phyloP scores from a whole-genome alignment of 768 basidiomycete species.

The Naganishia friedmannii region DNA sequence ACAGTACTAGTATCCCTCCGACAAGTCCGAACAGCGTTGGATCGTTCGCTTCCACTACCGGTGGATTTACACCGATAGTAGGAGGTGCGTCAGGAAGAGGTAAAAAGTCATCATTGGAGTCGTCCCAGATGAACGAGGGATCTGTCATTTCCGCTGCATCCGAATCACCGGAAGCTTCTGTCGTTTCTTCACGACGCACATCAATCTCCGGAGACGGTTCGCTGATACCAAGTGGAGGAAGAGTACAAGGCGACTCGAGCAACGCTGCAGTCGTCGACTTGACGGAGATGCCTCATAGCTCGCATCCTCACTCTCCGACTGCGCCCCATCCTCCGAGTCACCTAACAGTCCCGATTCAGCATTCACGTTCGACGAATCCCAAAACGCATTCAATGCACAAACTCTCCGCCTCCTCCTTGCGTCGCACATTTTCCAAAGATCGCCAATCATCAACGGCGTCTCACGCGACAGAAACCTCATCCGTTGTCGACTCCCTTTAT shows the following conservation, averaged over 20 bases:
- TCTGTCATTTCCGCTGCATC: background rate
- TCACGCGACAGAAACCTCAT: background rate
- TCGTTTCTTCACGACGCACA: conserved; percentile 8
- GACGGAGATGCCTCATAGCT: background rate
- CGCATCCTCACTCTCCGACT: background rate
- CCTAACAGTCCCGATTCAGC: conserved; percentile 17
- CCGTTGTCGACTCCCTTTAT: background rate
- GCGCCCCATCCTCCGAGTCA: background rate
- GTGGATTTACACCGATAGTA: background rate
- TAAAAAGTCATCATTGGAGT: conserved; percentile 6
- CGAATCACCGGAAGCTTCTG: background rate
- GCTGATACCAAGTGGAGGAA: background rate
- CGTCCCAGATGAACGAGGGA: background rate
- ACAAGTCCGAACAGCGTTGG: background rate
- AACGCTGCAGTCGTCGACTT: background rate
- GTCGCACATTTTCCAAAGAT: background rate
- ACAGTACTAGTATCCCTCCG: background rate
- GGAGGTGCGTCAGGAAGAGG: background rate
- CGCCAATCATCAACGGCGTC: background rate
- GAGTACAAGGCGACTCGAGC: background rate
- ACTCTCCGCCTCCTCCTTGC: background rate
- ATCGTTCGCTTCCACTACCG: background rate
- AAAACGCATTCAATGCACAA: conserved; percentile 11
- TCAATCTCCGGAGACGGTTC: background rate
- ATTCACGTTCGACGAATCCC: background rate